A percentile compares a stretch with the other conserved stretches of the same genome.
Evolutionary conservation across 805 yeast species (phyloP).

Genomic region (Spathaspora gorwiae): DNA sequence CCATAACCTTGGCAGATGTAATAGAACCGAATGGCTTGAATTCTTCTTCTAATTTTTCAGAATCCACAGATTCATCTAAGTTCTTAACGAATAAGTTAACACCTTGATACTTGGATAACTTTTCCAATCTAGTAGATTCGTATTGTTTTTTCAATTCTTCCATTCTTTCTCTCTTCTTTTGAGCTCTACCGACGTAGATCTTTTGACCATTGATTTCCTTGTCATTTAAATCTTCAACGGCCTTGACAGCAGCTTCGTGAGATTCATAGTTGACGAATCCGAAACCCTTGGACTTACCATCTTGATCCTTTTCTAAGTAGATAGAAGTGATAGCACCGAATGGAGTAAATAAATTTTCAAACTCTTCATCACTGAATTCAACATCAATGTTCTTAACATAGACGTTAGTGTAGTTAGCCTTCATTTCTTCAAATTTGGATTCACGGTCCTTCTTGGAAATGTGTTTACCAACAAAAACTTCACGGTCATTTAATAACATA

Average conservation of each 20-base stretch:
- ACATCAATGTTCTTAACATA: constrained; percentile 85
- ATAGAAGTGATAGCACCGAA: constrained; percentile 83
- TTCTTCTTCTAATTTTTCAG: constrained; percentile 86
- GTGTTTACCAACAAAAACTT: constrained; percentile 94
- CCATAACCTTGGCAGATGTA: constrained; percentile 95
- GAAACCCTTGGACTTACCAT: constrained; percentile 90
- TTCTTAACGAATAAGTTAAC: constrained; percentile 95
- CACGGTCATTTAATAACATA: constrained; percentile 94
- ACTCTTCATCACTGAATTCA: constrained; percentile 66
- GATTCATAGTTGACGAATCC: constrained; percentile 89
- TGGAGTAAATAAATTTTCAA: constrained; percentile 65
- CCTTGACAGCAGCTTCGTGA: constrained; percentile 85
- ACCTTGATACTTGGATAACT: constrained; percentile 92
- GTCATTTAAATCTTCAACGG: constrained; percentile 89
- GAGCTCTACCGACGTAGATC: constrained; percentile 97
- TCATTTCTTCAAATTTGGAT: constrained; percentile 83
- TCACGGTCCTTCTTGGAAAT: constrained; percentile 90
- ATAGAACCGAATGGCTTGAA: constrained; percentile 91
- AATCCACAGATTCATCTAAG: constrained; percentile 89
- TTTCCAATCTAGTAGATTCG: constrained; percentile 88
- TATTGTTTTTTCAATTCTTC: constrained; percentile 93
- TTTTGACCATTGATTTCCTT: constrained; percentile 78
- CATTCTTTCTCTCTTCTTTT: constrained; percentile 95
- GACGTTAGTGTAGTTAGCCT: constrained; percentile 92
- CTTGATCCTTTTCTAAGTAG: constrained; percentile 71